These are phyloP conservation scores for Endoconidiophora laricicola DNA, from an alignment of 2,329 filamentous ascomycete species.

Conservation along the genomic window DNA sequence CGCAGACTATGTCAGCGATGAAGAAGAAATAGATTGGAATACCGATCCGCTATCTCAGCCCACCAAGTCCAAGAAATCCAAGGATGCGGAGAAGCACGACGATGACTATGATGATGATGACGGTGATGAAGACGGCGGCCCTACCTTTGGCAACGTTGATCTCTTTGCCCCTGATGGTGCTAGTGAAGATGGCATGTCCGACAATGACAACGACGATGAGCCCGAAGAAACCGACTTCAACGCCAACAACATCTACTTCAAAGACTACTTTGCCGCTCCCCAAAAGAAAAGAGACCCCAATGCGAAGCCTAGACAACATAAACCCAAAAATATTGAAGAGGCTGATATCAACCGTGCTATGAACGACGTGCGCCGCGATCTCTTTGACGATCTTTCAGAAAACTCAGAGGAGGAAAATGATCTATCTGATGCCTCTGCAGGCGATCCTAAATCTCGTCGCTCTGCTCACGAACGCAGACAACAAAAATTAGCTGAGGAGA, in stretches of 20 bases:
- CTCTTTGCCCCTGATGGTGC: slow-evolving; percentile 56
- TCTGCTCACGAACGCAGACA: slow-evolving; percentile 79
- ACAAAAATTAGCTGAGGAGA: slow-evolving; percentile 75
- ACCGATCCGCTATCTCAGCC: slow-evolving; percentile 48
- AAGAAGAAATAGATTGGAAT: slow-evolving; percentile 80
- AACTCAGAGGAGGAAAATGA: slow-evolving; percentile 49
- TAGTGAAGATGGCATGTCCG: slow-evolving; percentile 38
- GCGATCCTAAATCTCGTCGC: slow-evolving; percentile 53
- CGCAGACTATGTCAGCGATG: slow-evolving; percentile 59
- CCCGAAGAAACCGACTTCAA: slow-evolving; percentile 42
- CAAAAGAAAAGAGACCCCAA: slow-evolving; percentile 34
- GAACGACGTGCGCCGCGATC: slow-evolving; percentile 68
- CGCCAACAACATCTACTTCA: slow-evolving; percentile 78
- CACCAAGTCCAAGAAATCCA: slow-evolving; percentile 17
- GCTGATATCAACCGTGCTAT: slow-evolving; percentile 69
- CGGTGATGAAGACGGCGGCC: slow-evolving; percentile 58
- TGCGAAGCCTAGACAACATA: slow-evolving; percentile 26
- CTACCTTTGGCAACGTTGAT: slow-evolving; percentile 68
- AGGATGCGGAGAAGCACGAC: slow-evolving; percentile 19
- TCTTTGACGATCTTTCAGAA: slow-evolving; percentile 68
- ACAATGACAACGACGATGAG: slow-evolving; percentile 30
- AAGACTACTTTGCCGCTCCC: slow-evolving; percentile 84
- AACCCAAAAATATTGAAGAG: slow-evolving; percentile 30
- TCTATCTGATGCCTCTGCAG: slow-evolving; percentile 48
- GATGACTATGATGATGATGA: slow-evolving; percentile 30